Evolutionary conservation across 257 asterid species (phyloP), one percentile per base, ranked within the genome.

Genomic region (Datura wrightii): DNA sequence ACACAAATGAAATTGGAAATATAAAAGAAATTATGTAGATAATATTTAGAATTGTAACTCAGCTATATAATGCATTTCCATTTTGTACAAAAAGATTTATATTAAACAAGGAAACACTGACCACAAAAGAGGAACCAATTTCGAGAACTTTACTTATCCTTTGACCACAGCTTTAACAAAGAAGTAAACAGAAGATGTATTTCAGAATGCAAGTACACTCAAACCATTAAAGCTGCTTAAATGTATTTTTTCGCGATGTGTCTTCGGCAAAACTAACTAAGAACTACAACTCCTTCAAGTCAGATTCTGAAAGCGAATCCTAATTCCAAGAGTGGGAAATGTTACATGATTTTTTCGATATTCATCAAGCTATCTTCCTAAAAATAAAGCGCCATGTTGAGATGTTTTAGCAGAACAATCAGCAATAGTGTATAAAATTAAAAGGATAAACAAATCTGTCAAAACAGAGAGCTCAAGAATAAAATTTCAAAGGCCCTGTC

Each of bases 381-480:
- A 31, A 52, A 31, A 31, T 3, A 34, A 52, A 3, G 63, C 0
- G 46, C 34, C 63, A 31, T 6, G 58, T 78, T 31, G 82, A 6
- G 46, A 78, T 52, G 82, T 8, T 78, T 74, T 78, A 52, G 48
- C 34, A 78, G 63, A 15, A 50, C 44, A 78, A 42, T 42, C 59
- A 59, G 58, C 60, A 60, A 62, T 48, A 82, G 42, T 2, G 36
- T 6, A 46, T 31, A 62, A 7, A 14, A 31, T 11, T 52, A 46
- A 5, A 63, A 44, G 18, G 34, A 37, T 3, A 37, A 46, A 82
- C 24, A 60, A 50, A 52, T 36, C 31, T 52, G 62, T 67, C 84
- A 82, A 34, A 63, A 66, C 50, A 74, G 37, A 46, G 24, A 24
- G 34, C n/a, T 11, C 54, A 42, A 69, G 50, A 63, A 59, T 0